Conservation (phyloP, 2,329 filamentous ascomycete species). For the Raffaelea ambrosiae region DNA sequence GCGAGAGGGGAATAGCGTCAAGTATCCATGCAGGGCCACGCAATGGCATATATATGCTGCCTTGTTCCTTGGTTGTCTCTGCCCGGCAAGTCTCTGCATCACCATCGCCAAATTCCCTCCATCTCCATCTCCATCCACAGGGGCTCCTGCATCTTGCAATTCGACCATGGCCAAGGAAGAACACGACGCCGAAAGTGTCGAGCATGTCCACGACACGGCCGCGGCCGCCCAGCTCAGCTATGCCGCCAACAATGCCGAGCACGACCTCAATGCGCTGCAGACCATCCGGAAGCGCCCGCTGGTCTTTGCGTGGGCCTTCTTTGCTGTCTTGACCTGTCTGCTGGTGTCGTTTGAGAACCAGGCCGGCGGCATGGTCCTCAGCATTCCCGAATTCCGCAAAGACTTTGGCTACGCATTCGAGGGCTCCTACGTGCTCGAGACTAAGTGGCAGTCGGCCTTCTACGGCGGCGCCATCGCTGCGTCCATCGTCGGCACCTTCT, state of each 20-base stretch:
- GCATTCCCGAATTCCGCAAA: constrained; percentile 30
- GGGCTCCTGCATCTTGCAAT: not conserved
- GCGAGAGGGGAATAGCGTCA: no score
- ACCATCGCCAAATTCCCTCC: no score
- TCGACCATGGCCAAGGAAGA: not conserved
- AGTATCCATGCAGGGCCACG: no score
- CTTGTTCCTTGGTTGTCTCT: no score
- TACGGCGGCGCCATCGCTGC: constrained; percentile 25
- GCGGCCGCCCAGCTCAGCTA: not conserved
- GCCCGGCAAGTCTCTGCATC: no score
- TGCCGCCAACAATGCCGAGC: not conserved
- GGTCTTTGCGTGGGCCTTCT: constrained; percentile 1
- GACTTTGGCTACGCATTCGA: constrained; percentile 28
- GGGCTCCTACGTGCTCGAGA: constrained; percentile 25
- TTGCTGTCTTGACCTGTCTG: constrained; percentile 1
- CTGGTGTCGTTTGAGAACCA: constrained; percentile 10
- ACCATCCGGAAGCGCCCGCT: not conserved
- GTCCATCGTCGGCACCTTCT: constrained; percentile 20
- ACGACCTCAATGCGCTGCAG: not conserved
- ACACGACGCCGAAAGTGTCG: not conserved
- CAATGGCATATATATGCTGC: no score
- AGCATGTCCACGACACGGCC: not conserved
- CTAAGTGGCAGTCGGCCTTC: constrained; percentile 29
- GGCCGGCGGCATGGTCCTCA: constrained; percentile 26
- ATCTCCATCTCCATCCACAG: no score